Evolutionary conservation across 2,329 filamentous ascomycete genomes (phyloP).

Genomic region (Trichoderma sp.): DNA sequence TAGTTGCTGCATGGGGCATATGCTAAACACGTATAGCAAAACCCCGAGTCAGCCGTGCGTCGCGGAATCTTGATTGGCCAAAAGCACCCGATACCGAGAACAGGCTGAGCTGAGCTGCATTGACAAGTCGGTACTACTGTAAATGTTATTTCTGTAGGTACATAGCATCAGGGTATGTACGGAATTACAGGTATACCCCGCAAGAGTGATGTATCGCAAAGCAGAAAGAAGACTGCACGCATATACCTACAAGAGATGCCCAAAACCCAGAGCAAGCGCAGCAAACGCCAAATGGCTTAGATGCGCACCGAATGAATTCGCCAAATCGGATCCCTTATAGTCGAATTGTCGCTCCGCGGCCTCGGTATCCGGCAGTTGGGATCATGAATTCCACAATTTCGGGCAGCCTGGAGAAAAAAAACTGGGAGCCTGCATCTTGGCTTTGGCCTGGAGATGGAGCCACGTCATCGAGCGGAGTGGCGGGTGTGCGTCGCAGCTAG

Average conservation of each 20-base stretch:
- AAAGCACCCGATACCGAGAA: slow-evolving; percentile 8
- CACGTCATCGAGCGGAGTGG: slow-evolving; percentile 2
- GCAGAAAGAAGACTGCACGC: neutral
- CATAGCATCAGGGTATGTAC: neutral
- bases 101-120: neutral
- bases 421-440: neutral
- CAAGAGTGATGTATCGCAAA: neutral
- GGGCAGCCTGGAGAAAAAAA: neutral
- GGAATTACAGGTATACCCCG: neutral
- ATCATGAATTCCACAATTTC: neutral
- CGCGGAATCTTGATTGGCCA: slow-evolving; percentile 9
- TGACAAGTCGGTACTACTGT: neutral
- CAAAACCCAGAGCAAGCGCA: neutral
- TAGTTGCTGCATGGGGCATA: neutral
- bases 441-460: neutral
- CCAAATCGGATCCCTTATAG: neutral
- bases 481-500: neutral
- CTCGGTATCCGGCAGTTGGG: neutral
- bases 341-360: neutral
- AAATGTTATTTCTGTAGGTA: neutral
- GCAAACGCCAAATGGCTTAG: too few species aligned
- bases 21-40: neutral
- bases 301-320: neutral
- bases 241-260: neutral
- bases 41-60: neutral